phyloP scores from a whole-genome alignment of 202 grass and related monocot genomes.

The Brachypodium distachyon region DNA sequence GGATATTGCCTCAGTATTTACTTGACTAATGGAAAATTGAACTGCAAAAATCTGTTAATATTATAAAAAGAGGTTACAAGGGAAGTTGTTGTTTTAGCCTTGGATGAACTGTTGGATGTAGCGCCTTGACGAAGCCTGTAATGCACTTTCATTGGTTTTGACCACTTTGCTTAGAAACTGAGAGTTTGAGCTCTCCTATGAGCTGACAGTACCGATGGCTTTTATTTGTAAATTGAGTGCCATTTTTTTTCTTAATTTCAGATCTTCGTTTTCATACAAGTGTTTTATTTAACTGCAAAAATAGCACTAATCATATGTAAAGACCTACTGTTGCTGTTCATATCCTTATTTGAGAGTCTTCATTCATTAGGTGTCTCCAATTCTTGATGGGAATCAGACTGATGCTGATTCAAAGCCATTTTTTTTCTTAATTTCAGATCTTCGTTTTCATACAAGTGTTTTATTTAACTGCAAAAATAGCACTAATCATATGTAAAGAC shows the following conservation, averaged over 20 bases:
- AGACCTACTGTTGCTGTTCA: not conserved
- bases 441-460: not conserved
- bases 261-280: not conserved
- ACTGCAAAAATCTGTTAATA: not conserved
- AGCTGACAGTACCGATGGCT: not conserved
- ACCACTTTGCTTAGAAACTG: not conserved
- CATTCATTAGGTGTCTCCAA: constrained; percentile 62
- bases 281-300: not conserved
- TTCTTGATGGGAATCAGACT: constrained; percentile 68
- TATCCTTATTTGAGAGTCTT: constrained; percentile 46
- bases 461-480: not conserved
- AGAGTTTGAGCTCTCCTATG: not conserved
- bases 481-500: not conserved
- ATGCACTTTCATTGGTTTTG: not conserved
- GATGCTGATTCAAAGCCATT: constrained; percentile 65
- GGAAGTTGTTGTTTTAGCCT: no score
- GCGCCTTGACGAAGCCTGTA: not conserved
- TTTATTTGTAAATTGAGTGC: not conserved
- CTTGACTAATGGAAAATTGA: not conserved
- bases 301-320: not conserved
- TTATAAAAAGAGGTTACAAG: not conserved
- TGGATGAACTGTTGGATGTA: no score
- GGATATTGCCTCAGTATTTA: not conserved
- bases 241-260: not conserved
- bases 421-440: not conserved